Evolutionary conservation across 257 asterid genomes (phyloP).

Genomic region (Penstemon davidsonii): DNA sequence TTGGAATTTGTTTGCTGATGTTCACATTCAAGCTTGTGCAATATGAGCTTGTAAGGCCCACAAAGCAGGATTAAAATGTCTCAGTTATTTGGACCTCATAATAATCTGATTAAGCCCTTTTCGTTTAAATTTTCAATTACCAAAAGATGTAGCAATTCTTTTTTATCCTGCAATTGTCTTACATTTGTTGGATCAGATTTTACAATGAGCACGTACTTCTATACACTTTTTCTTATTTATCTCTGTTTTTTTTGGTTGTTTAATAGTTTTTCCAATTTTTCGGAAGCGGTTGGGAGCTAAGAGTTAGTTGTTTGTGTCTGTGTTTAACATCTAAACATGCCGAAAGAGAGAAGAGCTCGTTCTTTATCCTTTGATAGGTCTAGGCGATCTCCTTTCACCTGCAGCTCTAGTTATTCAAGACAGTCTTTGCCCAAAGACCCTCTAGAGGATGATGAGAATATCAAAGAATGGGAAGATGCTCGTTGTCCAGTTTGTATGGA

Average conservation of each 20-base stretch:
- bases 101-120: not conserved
- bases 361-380: constrained; percentile 71
- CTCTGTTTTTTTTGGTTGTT: constrained; percentile 5
- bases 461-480: constrained; percentile 80
- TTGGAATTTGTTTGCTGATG: no score
- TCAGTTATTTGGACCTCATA: not conserved
- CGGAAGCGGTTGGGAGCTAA: constrained; percentile 19
- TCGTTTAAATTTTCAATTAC: not conserved
- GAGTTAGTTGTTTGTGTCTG: constrained; percentile 7
- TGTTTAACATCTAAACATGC: constrained; percentile 45
- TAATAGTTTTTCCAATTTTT: constrained; percentile 11
- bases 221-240: constrained; percentile 3
- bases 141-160: not conserved
- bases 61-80: no score
- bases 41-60: no score
- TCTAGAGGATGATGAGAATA: constrained; percentile 56
- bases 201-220: not conserved
- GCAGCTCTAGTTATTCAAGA: constrained; percentile 56
- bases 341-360: constrained; percentile 71
- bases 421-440: constrained; percentile 43
- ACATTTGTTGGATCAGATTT: constrained; percentile 12
- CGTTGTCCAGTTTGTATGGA: constrained; percentile 96
- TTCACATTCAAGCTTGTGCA: no score
- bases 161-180: not conserved
- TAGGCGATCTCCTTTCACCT: constrained; percentile 55